phyloP scores from a whole-genome alignment of 2,329 filamentous ascomycete genomes.

The Monosporascus sp. region DNA sequence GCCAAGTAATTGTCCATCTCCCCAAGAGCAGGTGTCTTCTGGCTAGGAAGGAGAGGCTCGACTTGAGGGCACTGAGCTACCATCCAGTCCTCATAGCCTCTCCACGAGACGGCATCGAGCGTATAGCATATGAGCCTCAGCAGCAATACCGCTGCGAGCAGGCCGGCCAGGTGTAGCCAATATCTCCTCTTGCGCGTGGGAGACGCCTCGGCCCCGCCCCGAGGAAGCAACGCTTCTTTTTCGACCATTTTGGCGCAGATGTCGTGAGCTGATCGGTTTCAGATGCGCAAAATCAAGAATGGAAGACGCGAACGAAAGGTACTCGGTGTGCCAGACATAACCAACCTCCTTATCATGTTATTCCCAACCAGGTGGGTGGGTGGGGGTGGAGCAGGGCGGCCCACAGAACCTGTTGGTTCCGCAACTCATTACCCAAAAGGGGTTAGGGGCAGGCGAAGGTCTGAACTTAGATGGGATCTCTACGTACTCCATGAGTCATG shows the following conservation, averaged over 20 bases:
- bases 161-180: neutral
- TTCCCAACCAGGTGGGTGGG: too few relatives aligned
- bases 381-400: too few relatives aligned
- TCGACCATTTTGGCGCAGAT: neutral
- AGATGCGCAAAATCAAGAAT: neutral
- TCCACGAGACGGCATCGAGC: neutral
- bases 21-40: conserved; percentile 19
- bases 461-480: too few relatives aligned
- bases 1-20: conserved; percentile 28
- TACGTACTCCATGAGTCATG: too few relatives aligned
- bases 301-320: neutral
- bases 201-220: neutral
- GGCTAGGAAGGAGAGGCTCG: conserved; percentile 25
- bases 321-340: neutral
- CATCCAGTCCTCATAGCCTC: neutral
- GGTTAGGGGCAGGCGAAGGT: neutral
- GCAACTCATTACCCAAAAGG: neutral
- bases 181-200: neutral
- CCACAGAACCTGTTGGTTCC: too few relatives aligned
- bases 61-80: conserved; percentile 28
- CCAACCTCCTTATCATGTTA: neutral
- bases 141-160: neutral
- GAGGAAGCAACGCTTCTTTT: neutral
- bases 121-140: neutral
- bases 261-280: too few relatives aligned